Conservation (phyloP, 331 rosid genomes). For the Pyrus hybrid region DNA sequence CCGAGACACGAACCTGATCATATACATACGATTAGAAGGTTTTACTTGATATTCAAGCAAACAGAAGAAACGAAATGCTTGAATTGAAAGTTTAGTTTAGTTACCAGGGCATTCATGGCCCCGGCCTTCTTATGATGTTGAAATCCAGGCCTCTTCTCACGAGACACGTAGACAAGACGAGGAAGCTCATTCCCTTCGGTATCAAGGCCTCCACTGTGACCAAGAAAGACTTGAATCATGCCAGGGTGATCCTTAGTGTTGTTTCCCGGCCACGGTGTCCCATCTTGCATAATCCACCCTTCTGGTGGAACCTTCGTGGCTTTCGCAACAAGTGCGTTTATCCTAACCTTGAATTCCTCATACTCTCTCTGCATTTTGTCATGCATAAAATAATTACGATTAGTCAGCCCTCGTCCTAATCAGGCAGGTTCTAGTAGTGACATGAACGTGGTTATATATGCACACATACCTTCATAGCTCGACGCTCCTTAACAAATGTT, state of each 20-base stretch:
- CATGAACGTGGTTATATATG: background rate
- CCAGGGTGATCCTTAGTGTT: conserved; percentile 89
- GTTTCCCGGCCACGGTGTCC: conserved; percentile 99
- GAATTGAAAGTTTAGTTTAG: background rate
- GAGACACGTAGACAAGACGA: conserved; percentile 84
- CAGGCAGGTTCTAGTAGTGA: background rate
- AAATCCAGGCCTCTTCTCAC: conserved; percentile 95
- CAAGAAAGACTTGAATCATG: conserved; percentile 93
- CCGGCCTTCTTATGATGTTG: conserved; percentile 92
- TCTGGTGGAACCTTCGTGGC: conserved; percentile 64
- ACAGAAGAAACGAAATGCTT: conserved; percentile 1
- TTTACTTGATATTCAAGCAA: background rate
- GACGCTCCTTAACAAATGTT: conserved; percentile 86
- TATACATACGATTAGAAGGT: background rate
- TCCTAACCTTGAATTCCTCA: conserved; percentile 93
- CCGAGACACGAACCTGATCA: conserved; percentile 86
- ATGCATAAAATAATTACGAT: background rate
- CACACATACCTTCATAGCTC: conserved; percentile 76
- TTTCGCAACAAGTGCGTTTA: conserved; percentile 89
- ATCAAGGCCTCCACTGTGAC: conserved; percentile 70
- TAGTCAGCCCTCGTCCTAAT: background rate
- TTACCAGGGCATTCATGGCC: conserved; percentile 88
- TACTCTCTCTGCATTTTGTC: conserved; percentile 68
- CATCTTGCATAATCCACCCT: conserved; percentile 99
- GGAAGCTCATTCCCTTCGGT: conserved; percentile 80